Evolutionary conservation across 805 yeast genomes (phyloP).

Genomic region (Zygotorulaspora florentina): DNA sequence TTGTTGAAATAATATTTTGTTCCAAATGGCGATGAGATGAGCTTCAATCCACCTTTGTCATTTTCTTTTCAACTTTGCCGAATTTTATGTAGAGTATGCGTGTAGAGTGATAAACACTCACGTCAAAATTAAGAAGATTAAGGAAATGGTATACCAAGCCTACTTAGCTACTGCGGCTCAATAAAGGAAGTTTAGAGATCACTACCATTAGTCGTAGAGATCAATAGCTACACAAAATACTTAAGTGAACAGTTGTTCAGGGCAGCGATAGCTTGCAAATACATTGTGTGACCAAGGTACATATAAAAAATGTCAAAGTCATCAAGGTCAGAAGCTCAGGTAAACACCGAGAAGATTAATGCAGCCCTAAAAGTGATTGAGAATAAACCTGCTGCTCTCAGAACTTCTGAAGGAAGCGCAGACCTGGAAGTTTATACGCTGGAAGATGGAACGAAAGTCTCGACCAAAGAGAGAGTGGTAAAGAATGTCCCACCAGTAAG

Average conservation of each 20-base stretch:
- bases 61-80: background rate
- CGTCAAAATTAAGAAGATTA: background rate
- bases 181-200: no score
- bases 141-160: no score
- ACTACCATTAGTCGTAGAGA: no score
- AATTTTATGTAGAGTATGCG: background rate
- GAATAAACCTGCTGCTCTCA: slow-evolving; percentile 35
- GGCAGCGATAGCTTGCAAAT: no score
- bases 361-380: slow-evolving; percentile 62
- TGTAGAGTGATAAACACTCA: background rate
- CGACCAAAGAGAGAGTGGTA: slow-evolving; percentile 50
- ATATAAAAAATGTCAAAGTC: background rate
- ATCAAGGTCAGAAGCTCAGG: slow-evolving; percentile 33
- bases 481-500: slow-evolving; percentile 63
- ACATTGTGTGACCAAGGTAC: background rate
- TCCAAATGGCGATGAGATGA: slow-evolving; percentile 9
- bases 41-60: slow-evolving; percentile 6
- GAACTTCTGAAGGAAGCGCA: slow-evolving; percentile 3
- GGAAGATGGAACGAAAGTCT: slow-evolving; percentile 48
- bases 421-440: slow-evolving; percentile 33
- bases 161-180: no score
- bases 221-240: background rate
- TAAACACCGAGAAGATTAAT: slow-evolving; percentile 54
- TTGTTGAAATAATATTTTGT: background rate
- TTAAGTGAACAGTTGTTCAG: background rate